These are phyloP conservation scores for Mercurialis annua DNA, from an alignment of 345 rosid genomes.

Conservation along the genomic window DNA sequence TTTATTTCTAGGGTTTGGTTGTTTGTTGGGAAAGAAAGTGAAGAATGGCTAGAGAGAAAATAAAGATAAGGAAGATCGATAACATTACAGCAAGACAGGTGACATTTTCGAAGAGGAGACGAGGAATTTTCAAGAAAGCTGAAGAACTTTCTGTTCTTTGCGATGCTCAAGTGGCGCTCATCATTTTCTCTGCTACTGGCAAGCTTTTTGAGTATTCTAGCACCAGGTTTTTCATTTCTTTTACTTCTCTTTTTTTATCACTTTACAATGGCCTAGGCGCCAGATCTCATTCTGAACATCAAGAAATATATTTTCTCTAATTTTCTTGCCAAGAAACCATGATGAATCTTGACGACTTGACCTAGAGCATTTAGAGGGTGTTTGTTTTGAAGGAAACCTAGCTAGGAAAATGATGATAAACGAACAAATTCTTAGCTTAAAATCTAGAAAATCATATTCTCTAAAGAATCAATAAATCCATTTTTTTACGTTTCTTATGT, in stretches of 20 bases:
- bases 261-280: neutral
- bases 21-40: neutral
- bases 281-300: no score
- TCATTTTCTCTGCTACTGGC: slow-evolving; percentile 52
- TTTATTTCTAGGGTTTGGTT: neutral
- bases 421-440: no score
- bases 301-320: no score
- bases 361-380: no score
- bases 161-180: slow-evolving; percentile 51
- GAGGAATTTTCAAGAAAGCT: slow-evolving; percentile 56
- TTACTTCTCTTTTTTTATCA: neutral
- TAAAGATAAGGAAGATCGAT: slow-evolving; percentile 50
- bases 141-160: slow-evolving; percentile 57
- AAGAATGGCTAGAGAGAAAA: slow-evolving; percentile 51
- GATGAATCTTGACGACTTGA: no score
- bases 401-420: no score
- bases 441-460: no score
- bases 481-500: no score
- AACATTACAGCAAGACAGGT: slow-evolving; percentile 55
- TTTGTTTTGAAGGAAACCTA: no score
- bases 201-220: slow-evolving; percentile 48
- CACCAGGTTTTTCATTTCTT: slow-evolving; percentile 43
- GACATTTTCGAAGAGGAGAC: slow-evolving; percentile 54
- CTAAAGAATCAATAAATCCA: no score
- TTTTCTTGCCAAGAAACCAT: no score